A percentile compares a stretch with the other conserved stretches of the same genome.
Conservation (phyloP, 2,329 filamentous ascomycete genomes). For the Orbilia quercus region DNA sequence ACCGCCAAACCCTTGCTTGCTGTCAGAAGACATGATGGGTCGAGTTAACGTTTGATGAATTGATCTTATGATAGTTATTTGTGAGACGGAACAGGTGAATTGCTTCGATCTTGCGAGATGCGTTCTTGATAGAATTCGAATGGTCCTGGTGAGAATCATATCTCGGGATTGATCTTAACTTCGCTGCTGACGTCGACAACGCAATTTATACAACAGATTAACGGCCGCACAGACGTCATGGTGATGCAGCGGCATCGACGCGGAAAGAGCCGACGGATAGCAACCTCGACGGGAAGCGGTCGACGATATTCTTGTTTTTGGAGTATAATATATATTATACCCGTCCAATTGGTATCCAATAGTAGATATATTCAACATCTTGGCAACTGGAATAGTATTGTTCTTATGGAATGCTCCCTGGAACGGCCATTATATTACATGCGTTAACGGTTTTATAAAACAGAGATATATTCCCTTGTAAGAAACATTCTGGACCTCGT, state of each 20-base stretch:
- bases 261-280: background rate
- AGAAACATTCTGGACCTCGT: too few species aligned
- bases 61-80: background rate
- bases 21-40: slow-evolving; percentile 22
- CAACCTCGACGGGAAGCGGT: background rate
- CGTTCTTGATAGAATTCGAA: background rate
- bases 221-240: slow-evolving; percentile 27
- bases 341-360: too few species aligned
- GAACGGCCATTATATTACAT: too few species aligned
- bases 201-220: slow-evolving; percentile 5
- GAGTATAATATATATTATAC: too few species aligned
- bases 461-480: too few species aligned
- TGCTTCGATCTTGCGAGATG: background rate
- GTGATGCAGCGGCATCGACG: slow-evolving; percentile 16
- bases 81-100: background rate
- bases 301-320: background rate
- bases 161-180: background rate
- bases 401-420: too few species aligned
- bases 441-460: too few species aligned
- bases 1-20: slow-evolving; percentile 26
- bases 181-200: background rate
- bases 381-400: too few species aligned
- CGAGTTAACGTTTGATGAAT: background rate
- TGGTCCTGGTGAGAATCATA: background rate
- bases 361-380: too few species aligned